Evolutionary conservation across 805 yeast genomes (phyloP), one percentile per base, ranked within the genome.

Genomic region (Metschnikowia picachoensis): DNA sequence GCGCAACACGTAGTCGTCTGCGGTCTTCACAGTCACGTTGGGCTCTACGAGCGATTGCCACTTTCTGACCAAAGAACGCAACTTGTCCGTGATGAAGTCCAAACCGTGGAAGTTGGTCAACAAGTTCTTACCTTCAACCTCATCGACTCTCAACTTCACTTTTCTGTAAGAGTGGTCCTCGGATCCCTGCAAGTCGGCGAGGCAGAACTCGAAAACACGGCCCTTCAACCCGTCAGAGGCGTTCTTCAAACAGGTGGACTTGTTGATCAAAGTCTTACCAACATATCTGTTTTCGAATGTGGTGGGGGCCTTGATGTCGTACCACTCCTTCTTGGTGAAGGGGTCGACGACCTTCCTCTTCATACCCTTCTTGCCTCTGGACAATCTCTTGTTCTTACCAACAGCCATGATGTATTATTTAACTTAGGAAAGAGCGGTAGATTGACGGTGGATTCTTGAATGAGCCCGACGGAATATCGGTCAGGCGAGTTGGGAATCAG

Each of bases 331-430:
- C 78, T 91, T 90, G 85, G 96, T 82, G 94, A 92, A 92, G 72
- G 98, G 98, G 83, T 92, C 99, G 64, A 90, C 95, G 72, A 87
- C 94, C 85, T 85, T 92, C 95, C 92, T 94, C 95, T 92, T 92
- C 76, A 89, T 79, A 71, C 98, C 97, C 79, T 92, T 92, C 89
- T 86, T 85, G 71, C 94, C 92, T 73, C 79, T 78, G 73, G 84
- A 80, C 67, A 86, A 81, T 81, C 92, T 87, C 84, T 86, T 86
- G 76, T 86, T 86, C 81, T 86, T 86, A 68, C 92, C 92, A 71
- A 85, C 88, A 79, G 87, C 89, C 87, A 82, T 80, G 25, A 12
- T 32, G 20, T 20, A 20, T 20, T 20, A 20, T 6, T 20, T 20
- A 20, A 20, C 20, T 20, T 20, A 20, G 20, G 20, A 20, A 20